Evolutionary conservation across 805 yeast genomes (phyloP).

Genomic region (Yueomyces sp.): DNA sequence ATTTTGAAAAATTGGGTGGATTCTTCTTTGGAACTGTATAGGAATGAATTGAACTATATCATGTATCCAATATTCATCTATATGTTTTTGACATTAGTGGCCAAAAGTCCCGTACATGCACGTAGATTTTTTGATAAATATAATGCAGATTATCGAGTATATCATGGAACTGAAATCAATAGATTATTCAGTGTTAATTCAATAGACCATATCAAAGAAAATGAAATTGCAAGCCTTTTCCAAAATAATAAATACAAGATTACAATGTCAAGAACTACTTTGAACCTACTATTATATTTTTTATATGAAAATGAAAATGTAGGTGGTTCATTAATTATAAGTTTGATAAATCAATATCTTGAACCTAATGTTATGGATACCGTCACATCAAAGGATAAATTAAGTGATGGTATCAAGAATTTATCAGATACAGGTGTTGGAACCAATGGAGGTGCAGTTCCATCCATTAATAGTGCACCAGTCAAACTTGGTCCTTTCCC

Average conservation of each 20-base stretch:
- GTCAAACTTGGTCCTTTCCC: conserved; percentile 79
- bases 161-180: conserved; percentile 68
- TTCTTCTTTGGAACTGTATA: conserved; percentile 79
- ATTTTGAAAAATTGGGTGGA: conserved; percentile 82
- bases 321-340: conserved; percentile 79
- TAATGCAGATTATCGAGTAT: conserved; percentile 54
- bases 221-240: conserved; percentile 67
- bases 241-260: conserved; percentile 60
- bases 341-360: conserved; percentile 76
- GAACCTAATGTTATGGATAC: conserved; percentile 31
- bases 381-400: conserved; percentile 19
- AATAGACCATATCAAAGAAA: conserved; percentile 71
- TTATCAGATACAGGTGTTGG: conserved; percentile 18
- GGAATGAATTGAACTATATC: conserved; percentile 71
- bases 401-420: conserved; percentile 22
- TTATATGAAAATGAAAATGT: conserved; percentile 83
- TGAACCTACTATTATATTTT: conserved; percentile 73
- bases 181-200: conserved; percentile 61
- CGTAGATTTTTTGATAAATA: conserved; percentile 65
- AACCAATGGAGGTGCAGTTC: conserved; percentile 9
- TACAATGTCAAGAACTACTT: conserved; percentile 67
- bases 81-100: conserved; percentile 65
- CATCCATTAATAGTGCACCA: conserved; percentile 25
- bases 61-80: conserved; percentile 90
- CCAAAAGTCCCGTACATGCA: conserved; percentile 50